Base-by-base conservation (phyloP, 345 rosid genomes). In the Trapa incisa region DNA sequence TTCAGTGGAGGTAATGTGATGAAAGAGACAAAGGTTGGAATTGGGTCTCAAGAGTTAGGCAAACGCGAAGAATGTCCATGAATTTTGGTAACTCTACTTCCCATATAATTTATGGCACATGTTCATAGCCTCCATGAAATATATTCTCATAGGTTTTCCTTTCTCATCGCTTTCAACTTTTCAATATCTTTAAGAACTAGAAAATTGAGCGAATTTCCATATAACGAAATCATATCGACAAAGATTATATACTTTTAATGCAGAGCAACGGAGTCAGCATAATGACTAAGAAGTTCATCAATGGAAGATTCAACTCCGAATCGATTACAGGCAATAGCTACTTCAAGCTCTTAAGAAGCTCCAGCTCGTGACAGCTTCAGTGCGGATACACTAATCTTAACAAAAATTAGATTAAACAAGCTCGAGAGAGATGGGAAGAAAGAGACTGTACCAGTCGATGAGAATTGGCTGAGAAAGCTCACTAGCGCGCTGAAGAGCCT, bases 381-480 rank as follows among this genome's bases (percentile, higher is more conserved):
- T 13, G 3, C 17, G 17, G 2, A 14, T 0, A 50, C 54, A 14
- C 54, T 1, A 13, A 50, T 50, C 54, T 50, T 12, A 6, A 22
- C 33, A 15, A n/a, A n/a, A 22, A 22, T 22, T 22, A 22, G 29
- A 53, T 53, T n/a, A 53, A 15, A 15, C 56, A 45, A 65, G 37
- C 22, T 45, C 54, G 13, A 43, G 13, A 11, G 48, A 45, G 48
- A 13, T 7, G 6, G n/a, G 0, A 39, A 39, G 17, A 12, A 22
- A 29, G 41, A 64, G 33, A 60, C 29, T 22, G 7, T 71, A 92
- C 98, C 98, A 93, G 61, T 93, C 98, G 3, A 93, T 83, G 67
- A 93, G 72, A 65, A 93, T 64, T 39, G 97, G 89, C 47, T 84
- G 86, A n/a, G 97, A 85, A 56, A 78, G 82, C 37, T 81, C 79